Evolutionary conservation across 2,329 filamentous ascomycete genomes (phyloP).

Genomic region (Fusarium zealandicum): DNA sequence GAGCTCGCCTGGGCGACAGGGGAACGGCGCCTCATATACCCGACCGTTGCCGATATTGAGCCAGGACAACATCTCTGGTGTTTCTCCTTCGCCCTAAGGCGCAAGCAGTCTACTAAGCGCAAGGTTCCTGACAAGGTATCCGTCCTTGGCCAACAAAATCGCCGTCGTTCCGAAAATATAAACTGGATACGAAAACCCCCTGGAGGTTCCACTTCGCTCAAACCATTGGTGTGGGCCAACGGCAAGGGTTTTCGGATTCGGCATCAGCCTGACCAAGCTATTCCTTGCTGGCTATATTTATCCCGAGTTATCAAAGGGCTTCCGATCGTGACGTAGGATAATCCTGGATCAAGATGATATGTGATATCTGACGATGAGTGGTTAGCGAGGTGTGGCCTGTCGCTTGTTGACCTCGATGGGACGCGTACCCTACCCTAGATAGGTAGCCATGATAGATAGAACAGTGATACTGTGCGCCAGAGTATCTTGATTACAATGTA

Average conservation of each 20-base stretch:
- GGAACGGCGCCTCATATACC: neutral
- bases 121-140: neutral
- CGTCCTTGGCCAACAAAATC: neutral
- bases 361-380: no score
- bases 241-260: neutral
- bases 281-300: no score
- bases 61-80: neutral
- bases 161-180: neutral
- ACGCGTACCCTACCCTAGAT: no score
- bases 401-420: no score
- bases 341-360: no score
- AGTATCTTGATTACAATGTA: no score
- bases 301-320: no score
- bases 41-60: neutral
- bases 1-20: neutral
- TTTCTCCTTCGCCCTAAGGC: neutral
- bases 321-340: no score
- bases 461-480: no score
- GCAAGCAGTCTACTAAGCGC: neutral
- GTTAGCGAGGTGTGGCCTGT: no score
- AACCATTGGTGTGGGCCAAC: neutral
- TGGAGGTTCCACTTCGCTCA: neutral
- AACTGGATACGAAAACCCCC: constrained; percentile 1
- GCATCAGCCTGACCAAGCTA: neutral
- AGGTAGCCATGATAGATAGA: no score